A percentile compares a stretch with the other conserved stretches of the same genome.
These are phyloP conservation scores for Colletotrichum tropicale DNA, from an alignment of 2,329 filamentous ascomycete species.

Conservation along the genomic window DNA sequence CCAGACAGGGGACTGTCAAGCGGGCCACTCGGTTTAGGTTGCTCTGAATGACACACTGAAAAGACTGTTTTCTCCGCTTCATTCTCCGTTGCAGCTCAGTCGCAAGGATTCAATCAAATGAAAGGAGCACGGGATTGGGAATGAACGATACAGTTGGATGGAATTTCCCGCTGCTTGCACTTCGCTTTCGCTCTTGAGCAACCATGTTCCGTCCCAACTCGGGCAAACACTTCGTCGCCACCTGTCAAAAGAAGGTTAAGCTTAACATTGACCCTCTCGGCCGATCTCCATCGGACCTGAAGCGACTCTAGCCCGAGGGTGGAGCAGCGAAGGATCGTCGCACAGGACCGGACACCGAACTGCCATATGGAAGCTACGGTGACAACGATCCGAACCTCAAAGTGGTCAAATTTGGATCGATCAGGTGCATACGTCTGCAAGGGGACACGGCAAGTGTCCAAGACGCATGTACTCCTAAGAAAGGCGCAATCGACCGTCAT, in stretches of 20 bases:
- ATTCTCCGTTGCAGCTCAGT: not conserved
- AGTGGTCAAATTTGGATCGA: not conserved
- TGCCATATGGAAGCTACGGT: not conserved
- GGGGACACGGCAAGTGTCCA: not conserved
- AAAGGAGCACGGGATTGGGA: not conserved
- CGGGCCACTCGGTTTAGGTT: not conserved
- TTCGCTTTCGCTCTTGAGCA: not conserved
- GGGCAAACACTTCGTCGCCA: not conserved
- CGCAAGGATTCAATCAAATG: not conserved
- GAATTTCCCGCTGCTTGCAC: not conserved
- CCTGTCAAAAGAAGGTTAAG: not conserved
- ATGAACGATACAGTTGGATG: not conserved
- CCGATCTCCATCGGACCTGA: not conserved
- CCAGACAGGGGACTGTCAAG: not conserved
- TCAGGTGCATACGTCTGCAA: not conserved
- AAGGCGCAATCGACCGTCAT: not conserved
- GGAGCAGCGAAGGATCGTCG: not conserved
- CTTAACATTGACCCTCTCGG: not conserved
- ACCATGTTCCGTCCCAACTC: not conserved
- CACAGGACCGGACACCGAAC: not conserved
- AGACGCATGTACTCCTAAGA: not conserved
- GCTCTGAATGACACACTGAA: not conserved
- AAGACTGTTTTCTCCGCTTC: not conserved
- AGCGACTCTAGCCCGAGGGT: not conserved
- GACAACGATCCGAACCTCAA: not conserved